phyloP scores from a whole-genome alignment of 768 basidiomycete species.

The Myochromella boudieri region DNA sequence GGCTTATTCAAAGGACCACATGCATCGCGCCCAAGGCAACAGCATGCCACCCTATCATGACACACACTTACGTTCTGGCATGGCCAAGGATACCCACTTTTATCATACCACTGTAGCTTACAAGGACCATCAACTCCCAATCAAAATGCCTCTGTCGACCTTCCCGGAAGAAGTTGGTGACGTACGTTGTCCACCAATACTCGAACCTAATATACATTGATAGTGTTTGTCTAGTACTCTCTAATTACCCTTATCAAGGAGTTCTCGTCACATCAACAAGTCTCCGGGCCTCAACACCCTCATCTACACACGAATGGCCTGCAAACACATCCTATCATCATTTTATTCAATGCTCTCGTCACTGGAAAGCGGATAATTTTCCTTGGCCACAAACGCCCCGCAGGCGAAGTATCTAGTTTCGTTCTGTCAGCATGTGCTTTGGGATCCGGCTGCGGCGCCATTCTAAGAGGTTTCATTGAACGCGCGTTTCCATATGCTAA shows the following conservation, averaged over 20 bases:
- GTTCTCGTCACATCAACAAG: conserved; percentile 58
- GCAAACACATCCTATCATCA: conserved; percentile 89
- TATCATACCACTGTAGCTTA: conserved; percentile 86
- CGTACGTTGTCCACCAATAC: conserved; percentile 43
- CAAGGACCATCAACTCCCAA: conserved; percentile 81
- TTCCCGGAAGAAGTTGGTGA: conserved; percentile 97
- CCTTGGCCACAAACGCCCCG: conserved; percentile 86
- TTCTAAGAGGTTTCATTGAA: conserved; percentile 84
- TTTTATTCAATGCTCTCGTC: conserved; percentile 94
- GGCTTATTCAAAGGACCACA: conserved; percentile 40
- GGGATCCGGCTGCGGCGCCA: conserved; percentile 84
- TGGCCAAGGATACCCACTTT: conserved; percentile 89
- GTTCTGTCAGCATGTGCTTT: conserved; percentile 94
- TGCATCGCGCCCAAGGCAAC: conserved; percentile 29
- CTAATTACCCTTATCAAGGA: conserved; percentile 87
- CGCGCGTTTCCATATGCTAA: conserved; percentile 96
- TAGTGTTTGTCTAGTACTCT: conserved; percentile 66
- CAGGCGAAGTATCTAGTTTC: conserved; percentile 86
- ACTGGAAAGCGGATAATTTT: conserved; percentile 97
- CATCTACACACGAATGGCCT: conserved; percentile 92
- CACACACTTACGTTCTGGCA: conserved; percentile 43
- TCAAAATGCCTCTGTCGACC: conserved; percentile 85
- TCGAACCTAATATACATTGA: not conserved
- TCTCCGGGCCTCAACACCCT: conserved; percentile 80
- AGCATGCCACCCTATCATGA: conserved; percentile 46